Conservation (phyloP, 495 filamentous ascomycete species). For the Penicillium roqueforti region DNA sequence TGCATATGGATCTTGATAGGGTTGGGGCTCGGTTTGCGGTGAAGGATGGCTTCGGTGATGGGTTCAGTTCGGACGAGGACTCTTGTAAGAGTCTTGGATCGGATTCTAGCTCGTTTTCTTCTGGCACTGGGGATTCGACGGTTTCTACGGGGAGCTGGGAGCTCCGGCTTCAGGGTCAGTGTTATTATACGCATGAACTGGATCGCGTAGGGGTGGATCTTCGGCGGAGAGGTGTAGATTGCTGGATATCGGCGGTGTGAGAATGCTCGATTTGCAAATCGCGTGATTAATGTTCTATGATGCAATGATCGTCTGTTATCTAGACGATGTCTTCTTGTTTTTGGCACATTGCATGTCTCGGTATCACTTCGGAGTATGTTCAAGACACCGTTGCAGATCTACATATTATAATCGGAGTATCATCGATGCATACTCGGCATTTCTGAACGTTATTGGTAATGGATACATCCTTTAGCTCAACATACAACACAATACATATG, state of each 20-base stretch:
- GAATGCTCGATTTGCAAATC: conserved; percentile 1
- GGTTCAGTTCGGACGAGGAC: conserved; percentile 1
- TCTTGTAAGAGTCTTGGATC: neutral
- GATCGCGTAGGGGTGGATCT: conserved; percentile 29
- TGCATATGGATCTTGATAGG: neutral
- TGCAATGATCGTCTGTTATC: neutral
- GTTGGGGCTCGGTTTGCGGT: neutral
- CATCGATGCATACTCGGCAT: neutral
- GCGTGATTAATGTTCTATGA: neutral
- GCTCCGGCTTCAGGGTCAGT: conserved; percentile 39
- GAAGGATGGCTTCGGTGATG: neutral
- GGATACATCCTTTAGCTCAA: neutral
- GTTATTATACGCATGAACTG: conserved; percentile 37
- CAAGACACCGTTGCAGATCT: conserved; percentile 6
- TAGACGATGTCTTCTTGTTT: neutral
- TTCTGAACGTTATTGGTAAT: neutral
- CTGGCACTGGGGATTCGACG: neutral
- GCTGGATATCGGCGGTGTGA: conserved; percentile 23
- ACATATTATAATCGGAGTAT: conserved; percentile 1
- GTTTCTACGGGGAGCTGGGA: no score
- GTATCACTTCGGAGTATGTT: no score
- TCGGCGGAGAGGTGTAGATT: conserved; percentile 30
- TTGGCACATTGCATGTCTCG: no score
- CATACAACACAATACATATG: no score
- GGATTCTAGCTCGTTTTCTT: neutral